phyloP scores from a whole-genome alignment of 139 green algal species.

The Tetratostichococcus sp. region DNA sequence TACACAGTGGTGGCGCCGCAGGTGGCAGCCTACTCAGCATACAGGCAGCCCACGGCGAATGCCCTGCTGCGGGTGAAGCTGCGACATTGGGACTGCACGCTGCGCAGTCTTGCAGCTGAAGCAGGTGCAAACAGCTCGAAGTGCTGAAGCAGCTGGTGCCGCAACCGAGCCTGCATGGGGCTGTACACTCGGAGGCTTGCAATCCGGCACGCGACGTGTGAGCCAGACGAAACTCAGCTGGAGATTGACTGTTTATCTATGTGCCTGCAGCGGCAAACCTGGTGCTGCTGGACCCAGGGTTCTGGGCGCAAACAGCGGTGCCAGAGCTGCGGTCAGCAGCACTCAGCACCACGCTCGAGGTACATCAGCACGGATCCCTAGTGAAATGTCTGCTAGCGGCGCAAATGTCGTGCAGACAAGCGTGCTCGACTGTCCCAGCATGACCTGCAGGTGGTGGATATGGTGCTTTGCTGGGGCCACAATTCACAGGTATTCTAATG shows the following conservation, averaged over 20 bases:
- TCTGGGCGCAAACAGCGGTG: conserved; percentile 29
- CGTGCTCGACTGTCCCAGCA: too few species aligned
- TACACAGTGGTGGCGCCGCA: conserved; percentile 58
- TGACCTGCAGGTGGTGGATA: too few species aligned
- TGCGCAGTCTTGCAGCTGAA: conserved; percentile 74
- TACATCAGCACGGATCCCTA: conserved; percentile 3
- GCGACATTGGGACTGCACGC: conserved; percentile 84
- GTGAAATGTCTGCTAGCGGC: too few species aligned
- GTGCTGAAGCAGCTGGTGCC: too few species aligned
- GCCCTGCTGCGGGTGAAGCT: conserved; percentile 81
- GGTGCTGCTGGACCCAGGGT: conserved; percentile 38
- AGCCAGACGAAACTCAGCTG: too few species aligned
- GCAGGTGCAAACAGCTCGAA: conserved; percentile 60
- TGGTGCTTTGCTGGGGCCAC: too few species aligned
- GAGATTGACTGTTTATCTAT: too few species aligned
- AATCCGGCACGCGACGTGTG: too few species aligned
- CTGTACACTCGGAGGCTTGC: too few species aligned
- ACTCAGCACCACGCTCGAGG: conserved; percentile 53
- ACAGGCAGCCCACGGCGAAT: conserved; percentile 52
- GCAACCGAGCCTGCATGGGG: too few species aligned
- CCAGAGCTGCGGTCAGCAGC: conserved; percentile 50
- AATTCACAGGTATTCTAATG: too few species aligned
- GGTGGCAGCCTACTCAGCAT: conserved; percentile 53
- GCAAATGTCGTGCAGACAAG: too few species aligned
- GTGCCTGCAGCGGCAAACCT: conserved; percentile 67